Conservation (phyloP, 768 basidiomycete genomes). For the Pleurotus pulmonarius region DNA sequence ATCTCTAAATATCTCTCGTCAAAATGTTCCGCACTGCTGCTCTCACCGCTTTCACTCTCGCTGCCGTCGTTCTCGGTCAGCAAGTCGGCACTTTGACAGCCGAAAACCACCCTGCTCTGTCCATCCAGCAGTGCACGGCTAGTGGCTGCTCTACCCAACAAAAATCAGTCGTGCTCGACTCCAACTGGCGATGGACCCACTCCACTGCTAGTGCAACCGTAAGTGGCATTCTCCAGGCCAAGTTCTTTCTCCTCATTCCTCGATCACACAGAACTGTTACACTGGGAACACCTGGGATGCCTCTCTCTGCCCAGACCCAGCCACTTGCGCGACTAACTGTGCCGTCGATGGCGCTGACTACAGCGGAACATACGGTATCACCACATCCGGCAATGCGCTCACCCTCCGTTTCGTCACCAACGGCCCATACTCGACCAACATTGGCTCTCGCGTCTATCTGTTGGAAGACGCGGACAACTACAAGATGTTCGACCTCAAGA, state of each 20-base stretch:
- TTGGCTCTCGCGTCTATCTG: slow-evolving; percentile 12
- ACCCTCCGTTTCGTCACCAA: slow-evolving; percentile 28
- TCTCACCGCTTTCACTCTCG: slow-evolving; percentile 29
- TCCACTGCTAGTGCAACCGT: slow-evolving; percentile 18
- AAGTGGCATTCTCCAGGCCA: not conserved
- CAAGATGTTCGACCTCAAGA: slow-evolving; percentile 37
- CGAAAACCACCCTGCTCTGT: slow-evolving; percentile 44
- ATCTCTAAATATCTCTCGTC: too few relatives aligned
- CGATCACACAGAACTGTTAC: slow-evolving; percentile 24
- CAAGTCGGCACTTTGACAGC: slow-evolving; percentile 44
- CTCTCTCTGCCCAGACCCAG: slow-evolving; percentile 35
- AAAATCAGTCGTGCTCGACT: slow-evolving; percentile 29
- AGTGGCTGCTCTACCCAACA: slow-evolving; percentile 31
- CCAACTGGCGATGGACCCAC: slow-evolving; percentile 54
- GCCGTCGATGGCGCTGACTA: slow-evolving; percentile 24
- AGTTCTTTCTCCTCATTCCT: not conserved
- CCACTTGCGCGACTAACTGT: slow-evolving; percentile 9
- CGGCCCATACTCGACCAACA: slow-evolving; percentile 12
- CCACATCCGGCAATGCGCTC: slow-evolving; percentile 26
- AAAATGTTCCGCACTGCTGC: slow-evolving; percentile 31
- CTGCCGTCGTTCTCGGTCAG: slow-evolving; percentile 38
- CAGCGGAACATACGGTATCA: slow-evolving; percentile 34
- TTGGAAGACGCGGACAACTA: not conserved
- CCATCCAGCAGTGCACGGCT: slow-evolving; percentile 40
- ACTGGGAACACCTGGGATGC: slow-evolving; percentile 40